Evolutionary conservation across 805 yeast genomes (phyloP).

Genomic region (Saturnispora kantuleensis): DNA sequence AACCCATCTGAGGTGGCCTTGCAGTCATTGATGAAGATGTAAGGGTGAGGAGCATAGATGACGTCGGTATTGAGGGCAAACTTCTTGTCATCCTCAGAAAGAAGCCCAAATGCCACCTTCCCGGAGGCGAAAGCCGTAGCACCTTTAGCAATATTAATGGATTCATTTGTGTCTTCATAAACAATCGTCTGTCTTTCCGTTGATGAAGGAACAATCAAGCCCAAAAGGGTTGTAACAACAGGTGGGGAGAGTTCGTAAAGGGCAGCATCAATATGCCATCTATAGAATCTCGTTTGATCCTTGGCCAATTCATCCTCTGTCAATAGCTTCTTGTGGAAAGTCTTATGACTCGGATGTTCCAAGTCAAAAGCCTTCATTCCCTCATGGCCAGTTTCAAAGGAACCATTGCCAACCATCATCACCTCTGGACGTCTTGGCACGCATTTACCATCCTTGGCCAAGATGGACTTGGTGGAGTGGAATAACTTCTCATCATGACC

Average conservation of each 20-base stretch:
- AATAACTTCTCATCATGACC: constrained; percentile 76
- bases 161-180: constrained; percentile 60
- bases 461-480: constrained; percentile 54
- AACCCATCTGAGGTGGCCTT: constrained; percentile 79
- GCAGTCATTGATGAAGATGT: constrained; percentile 73
- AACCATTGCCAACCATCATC: constrained; percentile 80
- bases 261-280: constrained; percentile 94
- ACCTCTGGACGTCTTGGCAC: constrained; percentile 83
- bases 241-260: constrained; percentile 82
- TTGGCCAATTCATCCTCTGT: constrained; percentile 52
- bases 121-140: constrained; percentile 88
- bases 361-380: constrained; percentile 42
- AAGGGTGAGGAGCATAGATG: constrained; percentile 88
- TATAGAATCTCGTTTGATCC: constrained; percentile 69
- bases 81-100: constrained; percentile 61
- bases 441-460: constrained; percentile 70
- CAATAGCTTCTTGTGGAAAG: constrained; percentile 64
- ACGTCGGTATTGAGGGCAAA: constrained; percentile 71
- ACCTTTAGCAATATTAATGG: constrained; percentile 62
- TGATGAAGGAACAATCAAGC: constrained; percentile 68
- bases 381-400: constrained; percentile 36
- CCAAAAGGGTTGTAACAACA: constrained; percentile 72
- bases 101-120: constrained; percentile 59
- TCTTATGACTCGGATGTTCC: constrained; percentile 77
- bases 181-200: constrained; percentile 52